phyloP scores from a whole-genome alignment of 2,329 filamentous ascomycete genomes.

The Verticillium nonalfalfae region DNA sequence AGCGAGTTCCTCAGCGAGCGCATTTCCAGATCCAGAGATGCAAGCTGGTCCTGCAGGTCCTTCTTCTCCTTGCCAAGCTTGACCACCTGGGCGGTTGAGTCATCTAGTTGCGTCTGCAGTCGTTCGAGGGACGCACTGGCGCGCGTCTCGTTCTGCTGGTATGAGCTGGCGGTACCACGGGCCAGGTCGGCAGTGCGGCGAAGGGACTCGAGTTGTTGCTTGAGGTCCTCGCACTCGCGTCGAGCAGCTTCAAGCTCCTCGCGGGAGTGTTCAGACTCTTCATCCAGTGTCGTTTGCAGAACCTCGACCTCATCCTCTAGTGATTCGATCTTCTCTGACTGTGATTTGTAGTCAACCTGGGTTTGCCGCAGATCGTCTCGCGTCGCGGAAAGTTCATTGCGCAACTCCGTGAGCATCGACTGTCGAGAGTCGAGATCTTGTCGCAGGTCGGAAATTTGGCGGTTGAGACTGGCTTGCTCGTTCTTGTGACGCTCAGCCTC shows the following conservation, averaged over 20 bases:
- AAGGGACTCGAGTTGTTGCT: slow-evolving; percentile 32
- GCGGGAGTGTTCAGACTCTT: slow-evolving; percentile 55
- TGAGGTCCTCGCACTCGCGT: slow-evolving; percentile 36
- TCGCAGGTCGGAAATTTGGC: slow-evolving; percentile 70
- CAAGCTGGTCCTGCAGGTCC: slow-evolving; percentile 55
- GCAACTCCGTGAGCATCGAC: slow-evolving; percentile 56
- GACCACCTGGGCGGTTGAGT: slow-evolving; percentile 50
- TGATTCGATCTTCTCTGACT: slow-evolving; percentile 59
- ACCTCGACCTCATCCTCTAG: slow-evolving; percentile 74
- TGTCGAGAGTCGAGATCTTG: slow-evolving; percentile 64
- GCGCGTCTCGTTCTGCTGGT: slow-evolving; percentile 7
- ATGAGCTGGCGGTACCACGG: slow-evolving; percentile 5
- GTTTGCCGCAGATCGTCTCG: slow-evolving; percentile 66
- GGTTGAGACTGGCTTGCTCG: slow-evolving; percentile 63
- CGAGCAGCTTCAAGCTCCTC: slow-evolving; percentile 37
- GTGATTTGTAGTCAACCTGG: slow-evolving; percentile 54
- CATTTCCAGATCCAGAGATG: slow-evolving; percentile 53
- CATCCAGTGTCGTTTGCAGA: slow-evolving; percentile 58
- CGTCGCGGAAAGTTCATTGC: slow-evolving; percentile 58
- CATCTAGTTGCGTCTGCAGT: slow-evolving; percentile 50
- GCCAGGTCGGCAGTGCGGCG: slow-evolving; percentile 14
- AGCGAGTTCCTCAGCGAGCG: slow-evolving; percentile 50
- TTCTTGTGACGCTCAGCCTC: slow-evolving; percentile 66
- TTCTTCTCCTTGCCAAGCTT: slow-evolving; percentile 55
- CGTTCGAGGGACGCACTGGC: slow-evolving; percentile 38